Evolutionary conservation across 345 rosid genomes (phyloP).

Genomic region (Salix koriyanagi): DNA sequence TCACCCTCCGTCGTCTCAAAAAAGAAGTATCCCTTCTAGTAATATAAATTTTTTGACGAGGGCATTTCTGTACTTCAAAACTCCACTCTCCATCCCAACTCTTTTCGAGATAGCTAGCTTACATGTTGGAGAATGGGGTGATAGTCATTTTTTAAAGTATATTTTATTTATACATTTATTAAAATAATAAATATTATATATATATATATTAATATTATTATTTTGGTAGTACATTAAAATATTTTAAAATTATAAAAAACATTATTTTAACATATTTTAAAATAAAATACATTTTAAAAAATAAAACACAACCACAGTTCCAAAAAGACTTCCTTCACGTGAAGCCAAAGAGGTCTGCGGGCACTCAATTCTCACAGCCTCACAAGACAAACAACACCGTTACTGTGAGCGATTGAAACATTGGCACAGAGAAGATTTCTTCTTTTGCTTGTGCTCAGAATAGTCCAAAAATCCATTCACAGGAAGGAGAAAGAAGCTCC

Average conservation of each 20-base stretch:
- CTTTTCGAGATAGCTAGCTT: background rate
- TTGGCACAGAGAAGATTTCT: slow-evolving; percentile 4
- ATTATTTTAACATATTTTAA: too few relatives aligned
- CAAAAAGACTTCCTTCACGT: background rate
- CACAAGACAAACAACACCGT: slow-evolving; percentile 33
- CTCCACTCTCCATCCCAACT: background rate
- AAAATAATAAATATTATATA: too few relatives aligned
- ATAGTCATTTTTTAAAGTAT: too few relatives aligned
- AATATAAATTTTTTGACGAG: background rate
- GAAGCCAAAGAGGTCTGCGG: background rate
- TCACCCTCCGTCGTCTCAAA: too few relatives aligned
- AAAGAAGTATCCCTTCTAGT: background rate
- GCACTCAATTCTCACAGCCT: background rate
- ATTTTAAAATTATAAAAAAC: too few relatives aligned
- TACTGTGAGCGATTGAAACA: slow-evolving; percentile 29
- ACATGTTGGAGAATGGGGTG: background rate
- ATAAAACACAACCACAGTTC: too few relatives aligned
- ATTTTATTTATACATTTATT: too few relatives aligned
- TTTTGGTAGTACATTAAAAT: too few relatives aligned
- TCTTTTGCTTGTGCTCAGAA: slow-evolving; percentile 3
- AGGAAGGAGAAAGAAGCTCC: slow-evolving; percentile 16
- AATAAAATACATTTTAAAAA: too few relatives aligned
- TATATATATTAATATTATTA: too few relatives aligned
- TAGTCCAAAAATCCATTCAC: slow-evolving; percentile 14
- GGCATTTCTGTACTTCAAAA: slow-evolving; percentile 21